Base-by-base conservation (phyloP, 805 yeast species). In the Sungouiozyma intestinalis region DNA sequence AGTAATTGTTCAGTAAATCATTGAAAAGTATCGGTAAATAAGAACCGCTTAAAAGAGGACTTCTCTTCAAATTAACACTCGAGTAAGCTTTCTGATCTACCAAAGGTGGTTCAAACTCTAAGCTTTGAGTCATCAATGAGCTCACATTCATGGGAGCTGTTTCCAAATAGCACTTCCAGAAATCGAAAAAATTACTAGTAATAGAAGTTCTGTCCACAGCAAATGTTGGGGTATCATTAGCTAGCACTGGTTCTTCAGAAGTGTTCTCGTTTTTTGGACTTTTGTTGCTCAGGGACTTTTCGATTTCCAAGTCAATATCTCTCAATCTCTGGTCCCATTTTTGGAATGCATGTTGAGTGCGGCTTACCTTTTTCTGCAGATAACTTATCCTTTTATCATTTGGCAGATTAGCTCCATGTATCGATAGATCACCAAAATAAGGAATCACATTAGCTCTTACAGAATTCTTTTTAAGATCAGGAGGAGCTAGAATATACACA, bases 381-480 rank as follows among this genome's bases (percentile, higher is more conserved):
- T 77, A 80, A 44, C 54, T 56, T 34, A 57, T 51, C 46, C 53
- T 60, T 1, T 54, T 42, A 9, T 52, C 57, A 0, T 46, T 17
- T 2, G 60, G 55, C 27, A 60, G 44, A 38, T 58, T 58, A 44
- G 55, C 60, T 4, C 58, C 57, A 39, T 51, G 52, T 15, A 86
- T 76, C 8, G 77, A 68, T 48, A 88, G 67, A 57, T 88, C 97
- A 9, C 96, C 97, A 65, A 85, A 88, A 55, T 79, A 88, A 1
- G 97, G 95, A 37, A 90, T 78, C 11, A 84, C 94, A 42, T 77
- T 75, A 39, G 77, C 78, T 53, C 84, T 84, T 0, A 90, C 74
- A 52, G 82, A 86, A 1, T 74, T 66, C 43, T 74, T 73, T 33
- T 95, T 95, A 49, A 90, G 70, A 9, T 94, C 92, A 52, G 90